Conservation (phyloP, 2,329 filamentous ascomycete species). For the Pseudogymnoascus sp. region DNA sequence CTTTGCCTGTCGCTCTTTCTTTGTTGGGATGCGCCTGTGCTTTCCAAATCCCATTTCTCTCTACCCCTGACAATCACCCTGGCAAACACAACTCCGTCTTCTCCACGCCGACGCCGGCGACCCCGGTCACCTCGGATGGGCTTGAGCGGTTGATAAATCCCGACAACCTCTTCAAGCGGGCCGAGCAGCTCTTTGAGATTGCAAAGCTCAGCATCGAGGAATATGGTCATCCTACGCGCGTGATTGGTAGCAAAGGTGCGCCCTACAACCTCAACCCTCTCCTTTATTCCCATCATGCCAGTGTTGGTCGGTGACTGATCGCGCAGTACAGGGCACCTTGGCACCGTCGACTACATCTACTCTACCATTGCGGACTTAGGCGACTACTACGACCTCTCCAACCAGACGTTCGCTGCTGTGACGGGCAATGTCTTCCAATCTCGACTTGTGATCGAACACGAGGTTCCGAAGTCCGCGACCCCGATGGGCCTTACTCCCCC, state of each 20-base stretch:
- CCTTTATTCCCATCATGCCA: conserved; percentile 8
- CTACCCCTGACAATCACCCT: conserved; percentile 15
- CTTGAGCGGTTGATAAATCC: conserved; percentile 50
- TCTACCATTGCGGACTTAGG: conserved; percentile 45
- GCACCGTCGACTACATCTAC: conserved; percentile 56
- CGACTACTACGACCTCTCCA: conserved; percentile 54
- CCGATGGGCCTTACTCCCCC: conserved; percentile 62
- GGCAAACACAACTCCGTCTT: conserved; percentile 7
- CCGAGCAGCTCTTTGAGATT: conserved; percentile 54
- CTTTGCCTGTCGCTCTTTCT: conserved; percentile 10
- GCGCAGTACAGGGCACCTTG: conserved; percentile 46
- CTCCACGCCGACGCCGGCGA: conserved; percentile 16
- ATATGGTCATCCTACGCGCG: conserved; percentile 60
- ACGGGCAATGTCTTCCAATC: conserved; percentile 52
- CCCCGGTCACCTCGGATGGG: conserved; percentile 43
- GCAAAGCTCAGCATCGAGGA: conserved; percentile 51
- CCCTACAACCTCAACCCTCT: not conserved
- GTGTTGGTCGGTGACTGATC: conserved; percentile 12
- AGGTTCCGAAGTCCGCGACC: conserved; percentile 41
- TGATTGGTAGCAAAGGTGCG: conserved; percentile 58
- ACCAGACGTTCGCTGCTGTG: conserved; percentile 56
- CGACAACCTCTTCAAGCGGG: conserved; percentile 49
- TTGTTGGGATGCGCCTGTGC: conserved; percentile 15
- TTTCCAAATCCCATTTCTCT: conserved; percentile 19
- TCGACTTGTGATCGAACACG: conserved; percentile 47